phyloP scores from a whole-genome alignment of 441 rosid species.

The Gossypium lobatum region DNA sequence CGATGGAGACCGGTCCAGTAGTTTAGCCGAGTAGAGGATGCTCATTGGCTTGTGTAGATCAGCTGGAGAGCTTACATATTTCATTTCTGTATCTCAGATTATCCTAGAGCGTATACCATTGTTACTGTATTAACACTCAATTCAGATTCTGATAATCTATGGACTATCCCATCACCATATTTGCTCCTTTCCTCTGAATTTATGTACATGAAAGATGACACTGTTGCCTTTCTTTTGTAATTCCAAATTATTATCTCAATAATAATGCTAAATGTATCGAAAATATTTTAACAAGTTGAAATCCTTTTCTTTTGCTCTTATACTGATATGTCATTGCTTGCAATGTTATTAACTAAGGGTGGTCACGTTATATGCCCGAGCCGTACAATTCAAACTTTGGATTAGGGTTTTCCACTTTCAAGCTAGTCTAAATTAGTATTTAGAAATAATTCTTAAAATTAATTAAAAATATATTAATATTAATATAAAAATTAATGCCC shows the following conservation, averaged over 20 bases:
- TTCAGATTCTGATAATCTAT: slow-evolving; percentile 16
- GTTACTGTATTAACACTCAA: slow-evolving; percentile 13
- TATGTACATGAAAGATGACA: neutral
- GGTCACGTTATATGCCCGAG: no score
- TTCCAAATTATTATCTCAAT: neutral
- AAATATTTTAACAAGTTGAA: neutral
- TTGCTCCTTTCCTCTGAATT: slow-evolving; percentile 8
- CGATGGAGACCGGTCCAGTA: slow-evolving; percentile 37
- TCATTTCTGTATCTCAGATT: slow-evolving; percentile 25
- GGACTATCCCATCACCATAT: slow-evolving; percentile 14
- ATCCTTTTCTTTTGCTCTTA: neutral
- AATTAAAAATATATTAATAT: no score
- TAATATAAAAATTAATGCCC: no score
- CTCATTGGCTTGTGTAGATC: slow-evolving; percentile 28
- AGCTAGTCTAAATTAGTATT: no score
- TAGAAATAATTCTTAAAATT: no score
- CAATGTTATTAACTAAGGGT: no score
- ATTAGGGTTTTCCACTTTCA: no score
- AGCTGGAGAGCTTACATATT: slow-evolving; percentile 21
- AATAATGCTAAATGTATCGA: neutral
- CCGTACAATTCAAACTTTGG: no score
- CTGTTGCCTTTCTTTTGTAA: neutral
- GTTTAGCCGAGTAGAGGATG: slow-evolving; percentile 30
- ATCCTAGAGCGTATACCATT: slow-evolving; percentile 16
- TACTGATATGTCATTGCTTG: neutral